A percentile compares a stretch with the other conserved stretches of the same genome.
These are phyloP conservation scores for Rhizophagus sp. DNA, from an alignment of 192 early-diverging fungal species.

Conservation along the genomic window DNA sequence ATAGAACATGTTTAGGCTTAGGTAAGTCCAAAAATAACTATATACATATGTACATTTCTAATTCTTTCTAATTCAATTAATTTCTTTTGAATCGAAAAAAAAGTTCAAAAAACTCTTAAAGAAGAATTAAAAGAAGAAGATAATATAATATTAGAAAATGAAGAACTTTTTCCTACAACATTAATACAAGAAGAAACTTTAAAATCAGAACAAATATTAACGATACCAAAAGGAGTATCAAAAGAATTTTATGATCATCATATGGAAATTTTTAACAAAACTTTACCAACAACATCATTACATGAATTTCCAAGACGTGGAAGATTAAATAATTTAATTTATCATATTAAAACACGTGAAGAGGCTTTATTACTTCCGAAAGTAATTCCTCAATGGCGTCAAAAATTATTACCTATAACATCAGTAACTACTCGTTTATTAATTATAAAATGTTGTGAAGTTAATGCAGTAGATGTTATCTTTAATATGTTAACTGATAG, in stretches of 20 bases:
- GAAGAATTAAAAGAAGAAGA: slow-evolving; percentile 29
- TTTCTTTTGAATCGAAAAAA: background rate
- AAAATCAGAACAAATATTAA: background rate
- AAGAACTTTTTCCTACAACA: background rate
- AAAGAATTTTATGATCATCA: slow-evolving; percentile 6
- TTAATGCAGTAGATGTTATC: background rate
- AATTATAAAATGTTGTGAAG: background rate
- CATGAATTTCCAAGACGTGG: background rate
- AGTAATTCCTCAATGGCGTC: slow-evolving; percentile 15
- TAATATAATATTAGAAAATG: background rate
- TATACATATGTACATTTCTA: no score
- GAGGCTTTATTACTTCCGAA: background rate
- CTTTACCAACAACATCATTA: background rate
- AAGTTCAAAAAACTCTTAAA: background rate
- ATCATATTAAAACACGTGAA: background rate
- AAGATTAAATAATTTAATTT: slow-evolving; percentile 19
- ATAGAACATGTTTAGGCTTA: background rate
- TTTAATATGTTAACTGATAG: slow-evolving; percentile 25
- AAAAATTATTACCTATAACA: slow-evolving; percentile 12
- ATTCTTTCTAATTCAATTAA: no score
- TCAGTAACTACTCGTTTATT: background rate
- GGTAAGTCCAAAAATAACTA: background rate
- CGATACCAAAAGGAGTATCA: background rate
- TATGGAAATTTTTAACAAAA: background rate
- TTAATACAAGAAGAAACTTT: background rate